Base-by-base conservation (phyloP, 2,329 filamentous ascomycete genomes). In the Stachybotrys elegans region DNA sequence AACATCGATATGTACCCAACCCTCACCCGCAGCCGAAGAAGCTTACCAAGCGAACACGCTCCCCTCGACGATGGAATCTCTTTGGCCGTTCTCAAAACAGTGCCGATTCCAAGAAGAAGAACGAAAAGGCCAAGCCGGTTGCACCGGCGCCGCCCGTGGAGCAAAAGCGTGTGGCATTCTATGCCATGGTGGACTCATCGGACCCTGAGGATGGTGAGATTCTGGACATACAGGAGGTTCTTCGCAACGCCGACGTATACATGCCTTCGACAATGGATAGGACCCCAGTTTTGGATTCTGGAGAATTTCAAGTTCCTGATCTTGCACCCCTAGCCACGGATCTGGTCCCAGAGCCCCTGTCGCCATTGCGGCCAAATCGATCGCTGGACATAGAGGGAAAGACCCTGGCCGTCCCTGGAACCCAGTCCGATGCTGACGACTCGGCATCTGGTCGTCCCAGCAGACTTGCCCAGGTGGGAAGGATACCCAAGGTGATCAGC, bases 401-500 rank as follows among this genome's bases (percentile, higher is more conserved):
- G 17, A 48, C 48, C 35, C 42, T 43, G 13, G 34, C 48, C 20
- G 41, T 31, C 34, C 35, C 40, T 12, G 45, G 42, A 17, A 43
- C 25, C 29, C 27, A 25, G 14, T 36, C 21, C 27, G 38, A 44
- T 23, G 6, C 43, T 6, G 29, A 36, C 22, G 19, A 42, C 31
- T 21, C 44, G n/a, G 46, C 16, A 27, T 41, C 48, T 21, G 51
- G 48, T 11, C 52, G 57, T 22, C 62, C 59, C 6, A 87, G 81
- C 57, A 78, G 90, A 44, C 70, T 95, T 16, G 81, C 83, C 22
- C 88, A 92, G 53, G 83, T 95, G 38, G 91, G 90, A 8, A 81
- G 91, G 14, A 95, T 95, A 42, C 91, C 91, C 8, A 83, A 82
- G 55, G 88, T 95, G 4, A 73, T 92, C 22, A 88, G 81, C 37